These are phyloP conservation scores for Apocynum venetum DNA, from an alignment of 257 asterid genomes.

Conservation along the genomic window DNA sequence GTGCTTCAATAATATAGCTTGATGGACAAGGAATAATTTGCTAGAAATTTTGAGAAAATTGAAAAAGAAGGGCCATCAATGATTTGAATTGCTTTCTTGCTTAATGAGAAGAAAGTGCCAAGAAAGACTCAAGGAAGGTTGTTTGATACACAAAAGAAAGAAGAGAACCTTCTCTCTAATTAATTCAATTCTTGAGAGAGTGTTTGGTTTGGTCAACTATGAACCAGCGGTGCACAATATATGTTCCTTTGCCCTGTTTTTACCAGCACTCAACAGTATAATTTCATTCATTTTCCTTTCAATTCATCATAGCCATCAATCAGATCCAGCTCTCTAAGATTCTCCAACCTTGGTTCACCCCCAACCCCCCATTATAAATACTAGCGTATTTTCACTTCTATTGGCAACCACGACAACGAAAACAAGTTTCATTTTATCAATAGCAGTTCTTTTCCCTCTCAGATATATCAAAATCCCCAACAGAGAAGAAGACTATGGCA, in stretches of 20 bases:
- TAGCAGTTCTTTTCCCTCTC: background rate
- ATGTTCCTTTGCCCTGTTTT: slow-evolving; percentile 38
- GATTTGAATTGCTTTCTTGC: slow-evolving; percentile 2
- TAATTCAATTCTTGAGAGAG: slow-evolving; percentile 5
- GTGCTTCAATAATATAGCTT: background rate
- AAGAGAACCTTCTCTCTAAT: background rate
- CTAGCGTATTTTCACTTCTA: slow-evolving; percentile 20
- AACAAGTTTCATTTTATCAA: background rate
- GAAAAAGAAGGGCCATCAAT: slow-evolving; percentile 18
- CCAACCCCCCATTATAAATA: slow-evolving; percentile 35
- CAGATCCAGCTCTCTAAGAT: slow-evolving; percentile 22
- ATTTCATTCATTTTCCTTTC: slow-evolving; percentile 28
- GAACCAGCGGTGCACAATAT: slow-evolving; percentile 42
- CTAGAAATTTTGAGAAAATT: background rate
- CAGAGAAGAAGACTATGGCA: slow-evolving; percentile 29
- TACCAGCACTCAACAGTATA: slow-evolving; percentile 18
- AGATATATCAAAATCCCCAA: background rate
- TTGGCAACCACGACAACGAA: slow-evolving; percentile 16
- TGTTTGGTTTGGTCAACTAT: slow-evolving; percentile 29
- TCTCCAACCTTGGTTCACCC: slow-evolving; percentile 38
- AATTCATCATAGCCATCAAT: slow-evolving; percentile 49
- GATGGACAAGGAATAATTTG: slow-evolving; percentile 5
- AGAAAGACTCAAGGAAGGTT: background rate
- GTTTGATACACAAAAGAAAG: background rate
- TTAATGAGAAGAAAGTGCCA: slow-evolving; percentile 15